These are phyloP conservation scores for Aristolochia californica DNA, from an alignment of 164 flowering plant species.

Conservation along the genomic window DNA sequence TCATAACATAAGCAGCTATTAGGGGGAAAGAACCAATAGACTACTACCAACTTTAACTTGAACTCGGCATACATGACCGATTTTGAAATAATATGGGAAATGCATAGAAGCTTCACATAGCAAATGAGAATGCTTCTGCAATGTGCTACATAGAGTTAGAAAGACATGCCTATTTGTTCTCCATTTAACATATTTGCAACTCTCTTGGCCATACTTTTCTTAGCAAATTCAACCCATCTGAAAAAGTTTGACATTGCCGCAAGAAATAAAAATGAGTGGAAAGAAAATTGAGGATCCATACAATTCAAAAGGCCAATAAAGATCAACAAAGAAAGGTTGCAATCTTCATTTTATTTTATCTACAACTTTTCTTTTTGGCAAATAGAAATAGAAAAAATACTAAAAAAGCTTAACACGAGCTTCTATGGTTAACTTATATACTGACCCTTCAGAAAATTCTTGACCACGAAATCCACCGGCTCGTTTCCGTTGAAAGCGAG, in stretches of 20 bases:
- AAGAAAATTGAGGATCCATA: background rate
- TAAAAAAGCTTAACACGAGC: background rate
- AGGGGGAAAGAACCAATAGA: too few species aligned
- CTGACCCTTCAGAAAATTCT: slow-evolving; percentile 86
- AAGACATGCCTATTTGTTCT: slow-evolving; percentile 63
- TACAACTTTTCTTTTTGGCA: too few species aligned
- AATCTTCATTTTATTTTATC: background rate
- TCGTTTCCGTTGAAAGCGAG: slow-evolving; percentile 45
- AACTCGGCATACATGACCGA: too few species aligned
- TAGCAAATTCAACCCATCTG: slow-evolving; percentile 91
- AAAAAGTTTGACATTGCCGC: slow-evolving; percentile 4
- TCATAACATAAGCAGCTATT: background rate
- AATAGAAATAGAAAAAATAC: too few species aligned
- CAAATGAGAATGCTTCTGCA: background rate
- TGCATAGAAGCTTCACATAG: background rate
- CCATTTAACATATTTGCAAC: slow-evolving; percentile 79
- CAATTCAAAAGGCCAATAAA: too few species aligned
- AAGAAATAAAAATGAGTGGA: background rate
- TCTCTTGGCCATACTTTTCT: slow-evolving; percentile 66
- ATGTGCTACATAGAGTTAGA: too few species aligned
- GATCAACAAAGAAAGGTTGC: too few species aligned
- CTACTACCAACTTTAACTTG: background rate
- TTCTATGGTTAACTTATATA: too few species aligned
- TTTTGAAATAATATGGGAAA: too few species aligned
- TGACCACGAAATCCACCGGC: slow-evolving; percentile 64